Evolutionary conservation across 2,329 filamentous ascomycete genomes (phyloP), one percentile per base, ranked within the genome.

Genomic region (Hymenoscyphus albidus): DNA sequence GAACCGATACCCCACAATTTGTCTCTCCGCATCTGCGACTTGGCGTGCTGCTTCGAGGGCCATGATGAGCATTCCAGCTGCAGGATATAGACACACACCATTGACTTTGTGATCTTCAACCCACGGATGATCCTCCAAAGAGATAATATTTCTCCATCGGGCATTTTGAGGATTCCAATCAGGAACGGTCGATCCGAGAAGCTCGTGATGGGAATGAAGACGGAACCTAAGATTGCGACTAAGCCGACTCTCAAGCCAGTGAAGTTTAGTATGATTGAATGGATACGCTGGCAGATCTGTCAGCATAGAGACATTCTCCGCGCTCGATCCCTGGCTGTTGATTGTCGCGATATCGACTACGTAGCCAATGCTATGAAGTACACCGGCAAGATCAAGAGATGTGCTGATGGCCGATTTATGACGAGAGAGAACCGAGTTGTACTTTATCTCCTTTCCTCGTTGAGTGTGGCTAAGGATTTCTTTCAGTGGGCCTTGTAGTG

Each of bases 311-410:
- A 5, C 54, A 54, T 38, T 10, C 1, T 14, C 4, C 59, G 55
- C 3, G 6, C 5, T 3, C 22, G 48, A 54, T 9, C n/a, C 10
- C 16, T 22, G 5, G 74, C 75, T 22, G 77, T 77, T 67, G 79
- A 79, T 70, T 82, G 83, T 75, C 18, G 74, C 73, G 12, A 65
- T 22, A 40, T 62, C 38, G 10, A 65, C 14, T 10, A 9, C 16
- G 31, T 42, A 48, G 10, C 64, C 64, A 22, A 27, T 9, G 48
- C 42, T 32, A 14, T 59, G 31, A 14, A 65, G 35, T 3, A 39
- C 13, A 3, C 64, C 64, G 39, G 54, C 55, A 10, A 48, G 16
- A 2, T 35, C 32, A 1, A 65, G 18, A 5, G 54, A 40, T 1
- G 59, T 58, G 13, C 64, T 18, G 7, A 58, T 22, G 13, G 64